Evolutionary conservation across 78 protist genomes (phyloP), one percentile per base, ranked within the genome.

Genomic region (Dictyostelium capitatum): DNA sequence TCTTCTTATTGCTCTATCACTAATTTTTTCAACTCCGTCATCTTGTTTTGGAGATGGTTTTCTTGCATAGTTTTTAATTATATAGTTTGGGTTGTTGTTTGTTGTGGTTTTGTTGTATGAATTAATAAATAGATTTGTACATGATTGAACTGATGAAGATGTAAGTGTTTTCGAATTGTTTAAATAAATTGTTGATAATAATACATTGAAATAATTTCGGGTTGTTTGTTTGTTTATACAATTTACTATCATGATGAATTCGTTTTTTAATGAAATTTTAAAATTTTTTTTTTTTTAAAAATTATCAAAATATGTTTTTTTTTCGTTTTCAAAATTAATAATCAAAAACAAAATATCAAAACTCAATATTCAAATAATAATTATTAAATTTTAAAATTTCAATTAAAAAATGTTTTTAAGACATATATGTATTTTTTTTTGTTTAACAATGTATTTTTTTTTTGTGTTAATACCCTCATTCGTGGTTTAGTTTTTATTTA

Each of bases 1-100:
- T 43, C 56, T 80, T 80, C 32, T 56, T 12, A 23, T 41, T n/a
- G 73, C 57, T 46, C 85, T 46, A 25, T 20, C 19, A 72, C 57
- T 72, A 6, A 7, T 9, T 43, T 30, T 23, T 19, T 70, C 53
- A 41, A 9, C 56, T 5, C 11, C 17, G 9, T 7, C 1, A 59
- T 20, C 14, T 23, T n/a, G 2, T n/a, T 20, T 59, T 59, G 69
- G 69, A 3, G 43, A 37, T 23, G 69, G 69, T 59, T 59, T 59
- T 59, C 32, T 59, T 59, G 69, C 20, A 59, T 59, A 59, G 25
- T 23, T 59, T 10, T 59, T 20, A n/a, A 1, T 7, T 59, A 23
- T 25, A 59, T 59, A 59, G 8, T 59, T 59, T 23, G n/a, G 17
- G 19, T 56, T 15, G 9, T 56, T 20, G n/a, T 56, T 56, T 37